phyloP scores from a whole-genome alignment of 2,329 filamentous ascomycete species.

The Juglanconis juglandina region DNA sequence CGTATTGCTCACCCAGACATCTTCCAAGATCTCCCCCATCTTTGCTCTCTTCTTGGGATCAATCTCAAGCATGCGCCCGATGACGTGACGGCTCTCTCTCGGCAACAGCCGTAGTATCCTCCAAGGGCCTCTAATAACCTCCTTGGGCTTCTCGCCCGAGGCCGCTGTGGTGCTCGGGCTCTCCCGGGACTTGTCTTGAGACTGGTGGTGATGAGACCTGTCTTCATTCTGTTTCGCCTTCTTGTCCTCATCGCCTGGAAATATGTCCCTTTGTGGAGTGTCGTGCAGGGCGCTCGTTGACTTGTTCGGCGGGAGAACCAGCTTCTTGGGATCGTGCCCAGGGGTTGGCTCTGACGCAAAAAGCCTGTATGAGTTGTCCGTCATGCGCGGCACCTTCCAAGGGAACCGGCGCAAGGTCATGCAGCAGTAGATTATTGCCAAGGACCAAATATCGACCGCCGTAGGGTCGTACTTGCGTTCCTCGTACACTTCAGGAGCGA shows the following conservation, averaged over 20 bases:
- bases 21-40: conserved; percentile 80
- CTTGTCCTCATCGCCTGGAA: conserved; percentile 31
- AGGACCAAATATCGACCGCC: conserved; percentile 93
- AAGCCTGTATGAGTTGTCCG: conserved; percentile 91
- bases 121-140: conserved; percentile 90
- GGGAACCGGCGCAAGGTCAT: conserved; percentile 95
- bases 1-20: conserved; percentile 85
- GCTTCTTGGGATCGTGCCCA: conserved; percentile 58
- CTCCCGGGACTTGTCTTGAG: conserved; percentile 29
- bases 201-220: background rate
- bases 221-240: conserved; percentile 9
- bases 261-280: conserved; percentile 37
- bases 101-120: conserved; percentile 82
- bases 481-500: conserved; percentile 95
- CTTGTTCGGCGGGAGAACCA: conserved; percentile 44
- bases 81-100: conserved; percentile 83
- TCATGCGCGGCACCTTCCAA: conserved; percentile 90
- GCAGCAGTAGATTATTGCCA: conserved; percentile 98
- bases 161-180: conserved; percentile 5
- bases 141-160: conserved; percentile 53
- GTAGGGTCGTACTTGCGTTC: conserved; percentile 89
- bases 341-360: conserved; percentile 84
- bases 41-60: conserved; percentile 79
- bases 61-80: conserved; percentile 88
- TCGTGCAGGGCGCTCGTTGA: conserved; percentile 43